Evolutionary conservation across 1,284 basidiomycete species (phyloP).

Genomic region (Serendipita sp.): DNA sequence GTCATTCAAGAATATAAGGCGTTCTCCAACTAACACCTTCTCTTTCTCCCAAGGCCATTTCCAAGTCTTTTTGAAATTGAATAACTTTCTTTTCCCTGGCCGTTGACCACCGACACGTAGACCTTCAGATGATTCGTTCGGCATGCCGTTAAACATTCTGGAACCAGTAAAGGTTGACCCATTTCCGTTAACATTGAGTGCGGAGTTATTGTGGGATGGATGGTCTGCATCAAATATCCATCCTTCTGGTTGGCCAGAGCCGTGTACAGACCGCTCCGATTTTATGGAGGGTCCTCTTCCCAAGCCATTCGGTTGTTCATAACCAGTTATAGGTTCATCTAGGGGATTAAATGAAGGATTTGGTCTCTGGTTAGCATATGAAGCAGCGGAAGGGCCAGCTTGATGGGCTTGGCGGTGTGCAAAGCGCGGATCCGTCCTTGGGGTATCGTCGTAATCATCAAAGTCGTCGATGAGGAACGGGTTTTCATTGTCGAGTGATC

Average conservation of each 20-base stretch:
- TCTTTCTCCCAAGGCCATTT: constrained; percentile 69
- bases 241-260: constrained; percentile 38
- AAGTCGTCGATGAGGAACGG: constrained; percentile 68
- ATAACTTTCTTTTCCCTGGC: constrained; percentile 18
- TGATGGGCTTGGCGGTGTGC: constrained; percentile 4
- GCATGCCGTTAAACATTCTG: constrained; percentile 17
- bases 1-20: constrained; percentile 61
- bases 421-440: neutral
- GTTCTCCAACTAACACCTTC: constrained; percentile 43
- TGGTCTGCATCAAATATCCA: constrained; percentile 59
- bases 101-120: constrained; percentile 15
- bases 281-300: constrained; percentile 41
- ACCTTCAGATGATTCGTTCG: constrained; percentile 9
- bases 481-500: constrained; percentile 30
- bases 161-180: constrained; percentile 32
- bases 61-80: constrained; percentile 32
- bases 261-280: constrained; percentile 37
- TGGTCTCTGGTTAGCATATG: constrained; percentile 35
- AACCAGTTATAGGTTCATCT: neutral
- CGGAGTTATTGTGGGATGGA: constrained; percentile 25
- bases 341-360: neutral
- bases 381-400: constrained; percentile 50
- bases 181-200: constrained; percentile 19
- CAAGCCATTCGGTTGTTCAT: constrained; percentile 50
- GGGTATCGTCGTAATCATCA: constrained; percentile 34